Percentiles rank a stretch among this genome's conserved stretches.
These are phyloP conservation scores for Cladosporium sp. DNA, from an alignment of 2,329 filamentous ascomycete genomes.

Conservation along the genomic window DNA sequence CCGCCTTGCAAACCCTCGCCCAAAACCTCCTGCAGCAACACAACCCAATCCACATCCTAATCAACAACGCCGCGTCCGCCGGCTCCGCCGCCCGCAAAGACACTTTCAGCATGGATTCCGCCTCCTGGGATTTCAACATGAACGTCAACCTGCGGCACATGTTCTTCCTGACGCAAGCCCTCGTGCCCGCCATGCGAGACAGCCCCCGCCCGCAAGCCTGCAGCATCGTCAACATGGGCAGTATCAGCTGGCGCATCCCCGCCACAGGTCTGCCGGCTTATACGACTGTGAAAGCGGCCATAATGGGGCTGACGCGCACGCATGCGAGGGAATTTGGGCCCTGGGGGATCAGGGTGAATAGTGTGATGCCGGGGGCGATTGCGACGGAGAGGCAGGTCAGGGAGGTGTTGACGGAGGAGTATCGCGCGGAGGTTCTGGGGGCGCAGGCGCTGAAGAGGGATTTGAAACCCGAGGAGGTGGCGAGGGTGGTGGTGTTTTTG, in stretches of 20 bases:
- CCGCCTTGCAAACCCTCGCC: constrained; percentile 48
- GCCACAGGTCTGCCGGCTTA: constrained; percentile 25
- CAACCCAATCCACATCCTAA: constrained; percentile 53
- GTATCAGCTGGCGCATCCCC: constrained; percentile 27
- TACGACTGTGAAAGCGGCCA: constrained; percentile 26
- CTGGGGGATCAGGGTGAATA: constrained; percentile 26
- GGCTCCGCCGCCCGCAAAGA: constrained; percentile 57
- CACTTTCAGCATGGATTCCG: constrained; percentile 59
- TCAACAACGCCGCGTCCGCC: constrained; percentile 58
- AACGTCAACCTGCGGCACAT: constrained; percentile 65
- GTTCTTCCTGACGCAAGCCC: constrained; percentile 56
- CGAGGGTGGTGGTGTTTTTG: constrained; percentile 28
- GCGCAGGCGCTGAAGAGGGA: constrained; percentile 30
- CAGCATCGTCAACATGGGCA: constrained; percentile 56
- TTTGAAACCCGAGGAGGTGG: constrained; percentile 28
- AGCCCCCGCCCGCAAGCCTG: constrained; percentile 50
- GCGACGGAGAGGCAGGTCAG: constrained; percentile 29
- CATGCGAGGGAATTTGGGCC: constrained; percentile 28
- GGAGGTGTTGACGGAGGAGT: constrained; percentile 29
- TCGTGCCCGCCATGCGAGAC: constrained; percentile 56
- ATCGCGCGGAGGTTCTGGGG: constrained; percentile 25
- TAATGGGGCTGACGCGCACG: constrained; percentile 27
- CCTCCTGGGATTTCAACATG: constrained; percentile 56
- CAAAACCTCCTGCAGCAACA: constrained; percentile 39
- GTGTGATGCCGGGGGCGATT: constrained; percentile 29